Evolutionary conservation across 352 stramenopile species (phyloP), one percentile per base, ranked within the genome.

Genomic region (Halophytophthora polymorphica): DNA sequence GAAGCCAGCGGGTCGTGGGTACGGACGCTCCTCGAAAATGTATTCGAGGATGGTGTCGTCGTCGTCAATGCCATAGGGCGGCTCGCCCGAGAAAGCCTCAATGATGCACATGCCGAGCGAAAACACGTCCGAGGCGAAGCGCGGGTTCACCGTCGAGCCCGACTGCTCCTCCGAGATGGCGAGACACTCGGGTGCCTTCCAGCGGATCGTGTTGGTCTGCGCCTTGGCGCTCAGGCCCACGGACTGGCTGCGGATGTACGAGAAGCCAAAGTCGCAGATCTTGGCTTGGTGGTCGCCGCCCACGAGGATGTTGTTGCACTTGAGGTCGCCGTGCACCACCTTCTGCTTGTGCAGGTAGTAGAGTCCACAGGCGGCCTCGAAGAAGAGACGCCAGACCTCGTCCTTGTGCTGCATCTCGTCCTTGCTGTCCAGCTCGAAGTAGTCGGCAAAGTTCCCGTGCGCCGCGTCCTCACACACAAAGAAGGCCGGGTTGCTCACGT

Each of bases 301-400:
- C 4, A 94, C 61, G 17, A 96, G 37, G 15, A 96, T 66, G 61
- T 96, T 96, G 47, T 69, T 83, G 44, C 78, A 85, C 49, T 96
- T 96, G 10, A 96, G 64, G 35, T 96, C 86, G n/a, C 87, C 75
- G 55, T 96, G 87, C 19, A 96, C 63, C 38, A 88, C 58, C 10
- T 65, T 57, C 31, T 80, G 50, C 13, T 41, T 41, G 56, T 96
- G 86, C 13, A 96, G 61, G 44, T 90, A 95, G 37, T 58, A 41
- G 3, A 96, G 52, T 31, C 25, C 25, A 4, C 8, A 10, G 25
- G 25, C 25, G 4, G 56, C 51, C 31, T 64, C 54, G 40, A 54
- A 48, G 5, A 69, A 31, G 8, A 35, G 40, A 2, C 33, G 45
- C 45, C 49, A 58, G 4, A 61, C 10, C 13, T 35, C 38, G 2